Base-by-base conservation (phyloP, 176 grass and related monocot species). In the Raddia distichophylla region DNA sequence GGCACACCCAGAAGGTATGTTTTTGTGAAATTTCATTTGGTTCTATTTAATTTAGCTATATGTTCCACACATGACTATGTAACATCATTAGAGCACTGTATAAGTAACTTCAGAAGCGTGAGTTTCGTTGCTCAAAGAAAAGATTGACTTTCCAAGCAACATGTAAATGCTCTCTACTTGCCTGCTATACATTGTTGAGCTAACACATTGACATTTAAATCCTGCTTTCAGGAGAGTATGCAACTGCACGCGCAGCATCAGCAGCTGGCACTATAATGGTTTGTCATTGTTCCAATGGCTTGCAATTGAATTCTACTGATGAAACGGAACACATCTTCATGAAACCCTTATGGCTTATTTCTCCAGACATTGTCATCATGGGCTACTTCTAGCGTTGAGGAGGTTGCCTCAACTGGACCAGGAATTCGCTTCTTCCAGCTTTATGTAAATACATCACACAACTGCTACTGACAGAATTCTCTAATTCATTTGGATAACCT, bases 301-400 rank as follows among this genome's bases (percentile, higher is more conserved):
- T 34, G 43, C 15, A 79, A 55, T 17, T 35, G 10, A 71, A 81
- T 66, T 59, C 3, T 50, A 77, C 72, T 5, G 14, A 71, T 75
- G 44, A 27, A 74, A 80, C n/a, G 32, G 45, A 17, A 47, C 22
- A 22, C 10, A 78, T n/a, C 45, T 46, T 12, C 49, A 65, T 62
- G 14, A 50, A 6, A 42, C 63, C n/a, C 7, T 35, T 6, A 12
- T 64, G 77, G 2, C 56, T 34, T 67, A 44, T 56, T 71, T 77
- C 79, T 83, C 17, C 73, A 95, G 96, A 99, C 96, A 66, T 64
- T 99, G 54, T 99, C 96, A 71, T 99, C 96, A 33, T 99, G 96
- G 96, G 96, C 96, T 73, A 95, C 96, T 82, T 99, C 96, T 47
- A 99, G 93, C 47, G 96, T 99, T 35, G 96, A 99, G 82, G 96